phyloP scores from a whole-genome alignment of 108 stramenopile genomes.

The Nitzschia sp. region DNA sequence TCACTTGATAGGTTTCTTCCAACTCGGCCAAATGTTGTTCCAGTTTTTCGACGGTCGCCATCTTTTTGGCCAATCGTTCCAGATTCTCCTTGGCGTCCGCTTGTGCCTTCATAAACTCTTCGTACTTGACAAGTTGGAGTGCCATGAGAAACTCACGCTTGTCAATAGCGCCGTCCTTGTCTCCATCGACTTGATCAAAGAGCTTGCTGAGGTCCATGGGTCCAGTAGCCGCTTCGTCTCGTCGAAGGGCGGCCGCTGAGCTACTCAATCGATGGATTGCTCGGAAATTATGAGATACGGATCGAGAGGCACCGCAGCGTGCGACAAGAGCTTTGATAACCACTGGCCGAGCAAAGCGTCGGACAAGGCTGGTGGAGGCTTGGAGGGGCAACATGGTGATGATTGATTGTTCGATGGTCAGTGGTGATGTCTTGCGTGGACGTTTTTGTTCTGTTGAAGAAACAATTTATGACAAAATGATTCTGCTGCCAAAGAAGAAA shows the following conservation, averaged over 20 bases:
- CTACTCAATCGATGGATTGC: background rate
- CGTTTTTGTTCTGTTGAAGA: too few relatives aligned
- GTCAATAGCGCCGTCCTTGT: background rate
- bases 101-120: background rate
- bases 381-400: constrained; percentile 4
- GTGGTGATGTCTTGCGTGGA: too few relatives aligned
- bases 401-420: too few relatives aligned
- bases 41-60: background rate
- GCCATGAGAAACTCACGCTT: background rate
- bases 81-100: background rate
- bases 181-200: background rate
- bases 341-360: background rate
- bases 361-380: background rate
- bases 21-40: background rate
- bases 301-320: background rate
- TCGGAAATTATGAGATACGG: background rate
- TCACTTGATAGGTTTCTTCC: background rate
- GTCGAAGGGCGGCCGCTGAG: background rate
- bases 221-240: background rate
- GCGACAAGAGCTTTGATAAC: background rate
- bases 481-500: too few relatives aligned
- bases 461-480: too few relatives aligned
- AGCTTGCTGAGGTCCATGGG: background rate
- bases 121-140: background rate
- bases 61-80: background rate